A percentile compares a stretch with the other conserved stretches of the same genome.
Conservation (phyloP, 371 early-diverging fungal species). For the Mucor piriformis region DNA sequence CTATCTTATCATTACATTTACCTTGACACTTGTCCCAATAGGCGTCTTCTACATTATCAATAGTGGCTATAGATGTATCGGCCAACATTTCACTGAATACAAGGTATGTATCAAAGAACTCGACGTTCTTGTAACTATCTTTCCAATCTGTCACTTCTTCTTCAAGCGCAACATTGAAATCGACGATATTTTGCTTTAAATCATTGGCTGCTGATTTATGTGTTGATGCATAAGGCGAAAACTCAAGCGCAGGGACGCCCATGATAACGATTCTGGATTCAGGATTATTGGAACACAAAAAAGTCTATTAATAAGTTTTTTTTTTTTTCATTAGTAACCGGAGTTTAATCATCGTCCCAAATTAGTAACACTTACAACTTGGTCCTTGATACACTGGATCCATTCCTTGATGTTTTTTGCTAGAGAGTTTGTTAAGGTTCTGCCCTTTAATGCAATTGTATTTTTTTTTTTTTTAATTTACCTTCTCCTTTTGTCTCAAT, state of each 20-base stretch:
- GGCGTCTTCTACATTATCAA: conserved; percentile 44
- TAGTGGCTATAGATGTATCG: conserved; percentile 32
- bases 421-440: background rate
- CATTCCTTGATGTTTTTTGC: conserved; percentile 12
- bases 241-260: conserved; percentile 47
- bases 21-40: conserved; percentile 54
- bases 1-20: conserved; percentile 29
- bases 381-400: conserved; percentile 32
- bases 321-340: background rate
- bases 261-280: conserved; percentile 31
- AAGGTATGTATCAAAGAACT: conserved; percentile 34
- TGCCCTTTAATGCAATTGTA: background rate
- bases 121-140: conserved; percentile 7
- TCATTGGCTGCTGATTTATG: conserved; percentile 8
- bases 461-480: background rate
- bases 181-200: conserved; percentile 32
- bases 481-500: conserved; percentile 23
- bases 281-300: conserved; percentile 21
- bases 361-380: conserved; percentile 27
- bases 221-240: conserved; percentile 33
- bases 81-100: conserved; percentile 38
- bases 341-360: background rate
- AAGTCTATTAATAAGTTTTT: conserved; percentile 17
- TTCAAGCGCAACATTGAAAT: conserved; percentile 42
- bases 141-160: conserved; percentile 34